phyloP scores from a whole-genome alignment of 1,284 basidiomycete species.

The Trametes versicolor region DNA sequence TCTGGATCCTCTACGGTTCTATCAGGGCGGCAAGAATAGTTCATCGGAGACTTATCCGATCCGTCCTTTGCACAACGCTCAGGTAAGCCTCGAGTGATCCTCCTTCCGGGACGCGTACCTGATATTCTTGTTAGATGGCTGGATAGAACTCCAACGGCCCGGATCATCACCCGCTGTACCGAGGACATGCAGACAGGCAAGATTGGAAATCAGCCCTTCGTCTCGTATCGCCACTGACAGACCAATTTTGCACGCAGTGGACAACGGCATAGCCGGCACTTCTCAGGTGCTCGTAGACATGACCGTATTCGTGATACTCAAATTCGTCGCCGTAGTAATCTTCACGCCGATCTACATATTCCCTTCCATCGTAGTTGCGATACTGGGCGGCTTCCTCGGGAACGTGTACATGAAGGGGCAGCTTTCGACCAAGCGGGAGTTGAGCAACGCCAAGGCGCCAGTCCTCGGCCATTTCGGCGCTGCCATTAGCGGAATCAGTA shows the following conservation, averaged over 20 bases:
- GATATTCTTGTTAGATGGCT: conserved; percentile 49
- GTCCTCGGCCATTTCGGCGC: conserved; percentile 78
- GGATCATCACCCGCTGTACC: conserved; percentile 67
- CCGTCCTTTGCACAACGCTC: conserved; percentile 65
- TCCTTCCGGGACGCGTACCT: conserved; percentile 28
- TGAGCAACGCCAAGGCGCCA: conserved; percentile 73
- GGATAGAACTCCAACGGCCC: conserved; percentile 66
- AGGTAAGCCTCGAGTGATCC: conserved; percentile 40
- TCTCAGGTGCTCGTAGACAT: conserved; percentile 40
- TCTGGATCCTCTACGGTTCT: conserved; percentile 52
- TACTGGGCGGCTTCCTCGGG: conserved; percentile 55
- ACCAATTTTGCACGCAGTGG: conserved; percentile 4
- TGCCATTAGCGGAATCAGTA: conserved; percentile 72
- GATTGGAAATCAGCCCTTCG: neutral
- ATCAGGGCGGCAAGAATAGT: conserved; percentile 64
- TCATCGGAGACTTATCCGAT: conserved; percentile 63
- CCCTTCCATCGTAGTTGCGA: conserved; percentile 51
- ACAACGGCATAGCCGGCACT: conserved; percentile 4
- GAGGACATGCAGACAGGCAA: conserved; percentile 60
- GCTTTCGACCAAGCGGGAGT: conserved; percentile 79
- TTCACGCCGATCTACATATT: conserved; percentile 55
- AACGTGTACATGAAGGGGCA: conserved; percentile 74
- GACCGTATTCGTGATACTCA: conserved; percentile 49
- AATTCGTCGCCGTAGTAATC: conserved; percentile 51
- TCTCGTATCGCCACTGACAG: neutral